Base-by-base conservation (phyloP, 768 basidiomycete species). In the Lyophyllum shimeji region DNA sequence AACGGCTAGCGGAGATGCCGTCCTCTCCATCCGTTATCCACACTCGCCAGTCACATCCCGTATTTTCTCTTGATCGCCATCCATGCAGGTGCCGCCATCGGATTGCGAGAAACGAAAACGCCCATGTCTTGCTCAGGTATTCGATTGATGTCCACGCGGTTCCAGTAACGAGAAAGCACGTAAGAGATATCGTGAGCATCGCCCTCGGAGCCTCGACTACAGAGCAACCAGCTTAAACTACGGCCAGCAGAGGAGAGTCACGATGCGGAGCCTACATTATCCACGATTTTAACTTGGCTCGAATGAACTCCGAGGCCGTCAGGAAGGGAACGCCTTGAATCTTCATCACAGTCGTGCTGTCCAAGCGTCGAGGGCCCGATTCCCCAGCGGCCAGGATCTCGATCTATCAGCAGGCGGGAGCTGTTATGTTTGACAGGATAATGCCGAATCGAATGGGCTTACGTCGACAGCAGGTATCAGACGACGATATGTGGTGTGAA, bases 71-170 rank as follows among this genome's bases (percentile, higher is more conserved):
- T 85, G 57, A 93, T 74, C 44, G 90, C 85, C 46, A 75, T 73
- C 91, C 91, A 93, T 6, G 87, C 85, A 18, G 87, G 79, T 9
- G 79, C 83, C 42, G 82, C 88, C n/a, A 78, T 73, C 43, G 79
- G 69, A 63, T 88, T 78, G 34, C 76, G 76, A 13, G 76, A 65
- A 27, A 89, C 85, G 65, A 93, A 93, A 27, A 81, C 77, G 56
- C 83, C 84, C 91, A 93, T 93, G 66, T 93, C 91, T 56, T 85
- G 83, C 69, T 93, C 91, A 24, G 86, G 85, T 56, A 93, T 86
- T 61, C 91, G 88, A 67, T 93, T 93, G 61, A 93, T 84, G 69
- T 93, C 91, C 58, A 93, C 82, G 52, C 81, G 78, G 66, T 87
- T 89, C 90, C 91, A 93, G 65, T 87, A 90, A 53, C 82, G 83